These are phyloP conservation scores for Phyllostachys edulis DNA, from an alignment of 176 grass and related monocot genomes.

Conservation along the genomic window DNA sequence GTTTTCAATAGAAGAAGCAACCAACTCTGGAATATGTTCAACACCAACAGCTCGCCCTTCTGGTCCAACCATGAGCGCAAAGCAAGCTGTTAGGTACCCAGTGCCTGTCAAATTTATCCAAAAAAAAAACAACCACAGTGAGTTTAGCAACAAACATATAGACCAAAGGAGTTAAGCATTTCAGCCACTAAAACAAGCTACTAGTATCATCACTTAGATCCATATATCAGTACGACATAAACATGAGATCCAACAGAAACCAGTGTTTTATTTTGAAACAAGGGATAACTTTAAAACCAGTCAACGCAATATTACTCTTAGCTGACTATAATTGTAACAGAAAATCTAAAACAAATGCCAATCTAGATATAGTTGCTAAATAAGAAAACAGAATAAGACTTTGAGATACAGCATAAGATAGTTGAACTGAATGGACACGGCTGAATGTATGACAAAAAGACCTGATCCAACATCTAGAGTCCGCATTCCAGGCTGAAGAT, in stretches of 20 bases:
- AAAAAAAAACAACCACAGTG: not conserved
- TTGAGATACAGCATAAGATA: not conserved
- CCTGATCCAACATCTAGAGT: constrained; percentile 83
- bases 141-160: not conserved
- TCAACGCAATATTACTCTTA: not conserved
- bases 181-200: not conserved
- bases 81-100: constrained; percentile 68
- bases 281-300: not conserved
- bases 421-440: not conserved
- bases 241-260: constrained; percentile 1
- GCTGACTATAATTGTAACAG: not conserved
- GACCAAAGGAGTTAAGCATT: not conserved
- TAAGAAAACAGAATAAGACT: not conserved
- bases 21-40: constrained; percentile 78
- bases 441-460: not conserved
- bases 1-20: constrained; percentile 71
- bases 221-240: not conserved
- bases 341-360: not conserved
- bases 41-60: constrained; percentile 61
- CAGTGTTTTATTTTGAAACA: not conserved
- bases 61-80: constrained; percentile 62
- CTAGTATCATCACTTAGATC: not conserved
- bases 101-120: constrained; percentile 43
- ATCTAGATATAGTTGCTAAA: not conserved
- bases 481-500: constrained; percentile 74